Conservation (phyloP, 805 yeast species). For the Komagataella populi region DNA sequence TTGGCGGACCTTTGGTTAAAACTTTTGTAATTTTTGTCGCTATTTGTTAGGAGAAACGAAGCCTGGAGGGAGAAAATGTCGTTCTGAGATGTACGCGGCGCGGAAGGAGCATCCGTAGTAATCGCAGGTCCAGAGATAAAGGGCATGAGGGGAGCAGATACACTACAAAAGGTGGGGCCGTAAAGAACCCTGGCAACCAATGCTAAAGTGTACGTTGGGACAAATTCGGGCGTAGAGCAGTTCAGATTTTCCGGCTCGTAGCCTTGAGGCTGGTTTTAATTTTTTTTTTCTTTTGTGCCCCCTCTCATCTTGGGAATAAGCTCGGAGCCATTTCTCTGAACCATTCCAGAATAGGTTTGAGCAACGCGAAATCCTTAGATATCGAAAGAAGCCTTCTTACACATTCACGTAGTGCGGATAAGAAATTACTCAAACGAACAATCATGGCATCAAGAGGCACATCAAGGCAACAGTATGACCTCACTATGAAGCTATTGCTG, state of each 20-base stretch:
- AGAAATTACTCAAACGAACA: neutral
- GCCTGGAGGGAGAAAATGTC: neutral
- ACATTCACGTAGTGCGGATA: neutral
- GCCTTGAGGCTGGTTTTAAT: neutral
- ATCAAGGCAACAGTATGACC: conserved; percentile 60
- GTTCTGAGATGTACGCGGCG: neutral
- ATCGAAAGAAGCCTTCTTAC: neutral
- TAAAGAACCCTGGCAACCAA: neutral
- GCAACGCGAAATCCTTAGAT: neutral
- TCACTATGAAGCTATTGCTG: conserved; percentile 80
- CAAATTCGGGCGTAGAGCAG: no score
- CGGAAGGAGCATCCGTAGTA: neutral
- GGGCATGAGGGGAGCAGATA: neutral
- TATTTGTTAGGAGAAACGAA: neutral
- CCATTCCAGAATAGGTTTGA: neutral
- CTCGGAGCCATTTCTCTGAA: neutral
- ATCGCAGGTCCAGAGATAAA: neutral
- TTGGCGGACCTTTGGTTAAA: neutral
- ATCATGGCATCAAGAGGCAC: conserved; percentile 47
- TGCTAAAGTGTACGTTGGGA: neutral
- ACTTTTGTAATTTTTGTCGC: neutral
- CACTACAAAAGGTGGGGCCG: neutral
- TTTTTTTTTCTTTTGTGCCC: no score
- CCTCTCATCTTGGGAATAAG: neutral
- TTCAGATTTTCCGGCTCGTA: neutral